Percentiles rank a stretch among this genome's conserved stretches.
These are phyloP conservation scores for Pseudogymnoascus sp. DNA, from an alignment of 2,329 filamentous ascomycete species.

Conservation along the genomic window DNA sequence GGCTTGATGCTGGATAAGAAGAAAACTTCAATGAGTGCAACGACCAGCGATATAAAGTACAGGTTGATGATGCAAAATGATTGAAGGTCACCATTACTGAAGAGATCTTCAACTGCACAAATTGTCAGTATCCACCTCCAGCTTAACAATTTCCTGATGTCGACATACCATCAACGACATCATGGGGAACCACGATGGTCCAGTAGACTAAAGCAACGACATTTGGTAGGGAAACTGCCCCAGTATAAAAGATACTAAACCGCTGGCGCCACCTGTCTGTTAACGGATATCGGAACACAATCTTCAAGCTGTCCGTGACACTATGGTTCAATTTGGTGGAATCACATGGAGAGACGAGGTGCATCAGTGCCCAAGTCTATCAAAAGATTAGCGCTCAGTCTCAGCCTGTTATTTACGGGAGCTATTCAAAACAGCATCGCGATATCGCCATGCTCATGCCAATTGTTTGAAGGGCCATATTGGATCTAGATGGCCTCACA, in stretches of 20 bases:
- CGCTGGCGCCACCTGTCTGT: conserved; percentile 12
- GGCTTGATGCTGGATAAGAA: conserved; percentile 26
- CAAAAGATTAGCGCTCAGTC: not conserved
- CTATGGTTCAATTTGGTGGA: not conserved
- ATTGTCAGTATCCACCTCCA: conserved; percentile 10
- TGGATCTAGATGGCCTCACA: not conserved
- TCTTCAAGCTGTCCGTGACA: conserved; percentile 13
- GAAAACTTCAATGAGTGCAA: conserved; percentile 26
- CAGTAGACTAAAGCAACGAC: conserved; percentile 25
- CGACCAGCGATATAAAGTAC: conserved; percentile 21
- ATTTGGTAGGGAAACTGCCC: conserved; percentile 23
- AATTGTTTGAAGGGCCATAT: too few relatives aligned
- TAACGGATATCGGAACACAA: conserved; percentile 21
- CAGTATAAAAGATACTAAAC: conserved; percentile 28
- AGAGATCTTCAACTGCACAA: conserved; percentile 16
- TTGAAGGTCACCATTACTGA: conserved; percentile 17
- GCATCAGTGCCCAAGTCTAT: conserved; percentile 28
- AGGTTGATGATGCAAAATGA: conserved; percentile 23
- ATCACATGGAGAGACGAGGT: conserved; percentile 25
- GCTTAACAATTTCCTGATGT: not conserved
- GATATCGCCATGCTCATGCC: not conserved
- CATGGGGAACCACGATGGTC: conserved; percentile 22
- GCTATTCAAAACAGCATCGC: not conserved
- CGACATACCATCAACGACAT: conserved; percentile 2
- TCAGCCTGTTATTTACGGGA: not conserved